Base-by-base conservation (phyloP, 169 alveolate species). In the Plasmodium yoelii region DNA sequence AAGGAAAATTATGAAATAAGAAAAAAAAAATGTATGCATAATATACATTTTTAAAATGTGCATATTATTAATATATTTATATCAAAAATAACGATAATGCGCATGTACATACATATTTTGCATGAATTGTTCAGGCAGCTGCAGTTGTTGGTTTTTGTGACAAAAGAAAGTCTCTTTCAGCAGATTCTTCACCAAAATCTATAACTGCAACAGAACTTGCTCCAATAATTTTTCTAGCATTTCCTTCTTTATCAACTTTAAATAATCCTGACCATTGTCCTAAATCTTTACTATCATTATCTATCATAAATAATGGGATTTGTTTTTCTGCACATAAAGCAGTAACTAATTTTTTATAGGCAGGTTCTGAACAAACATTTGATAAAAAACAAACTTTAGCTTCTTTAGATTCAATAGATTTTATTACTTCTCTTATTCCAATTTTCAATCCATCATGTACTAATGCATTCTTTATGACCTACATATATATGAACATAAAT, bases 201-300 rank as follows among this genome's bases (percentile, higher is more conserved):
- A 95, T 95, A 69, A 98, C 94, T 74, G 99, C 99, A 64, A 96
- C 99, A 69, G 99, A 96, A 65, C 99, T 96, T 65, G 99, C 98
- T 26, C 99, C 99, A 44, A 98, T 98, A 88, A 98, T 96, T 93
- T 97, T 97, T 75, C 99, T 95, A 55, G 99, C 97, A 63, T 88
- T 93, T 61, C 99, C 99, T 75, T 97, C 98, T 82, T 95, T 94
- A 95, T 97, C 99, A 88, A 96, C 94, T 91, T 96, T 97, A 97
- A 98, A 98, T 60, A 97, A 97, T 51, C 99, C 99, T 69, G 98
- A 98, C 99, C 99, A 97, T 93, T 98, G 97, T 69, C 99, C 99
- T 87, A 98, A 94, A 26, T 96, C 97, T 93, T 95, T 95, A 93
- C 98, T 96, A 93, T 97, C 98, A 71, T 55, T 67, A 3, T 97